Conservation (phyloP, 495 filamentous ascomycete genomes). For the Penicillium lagena region DNA sequence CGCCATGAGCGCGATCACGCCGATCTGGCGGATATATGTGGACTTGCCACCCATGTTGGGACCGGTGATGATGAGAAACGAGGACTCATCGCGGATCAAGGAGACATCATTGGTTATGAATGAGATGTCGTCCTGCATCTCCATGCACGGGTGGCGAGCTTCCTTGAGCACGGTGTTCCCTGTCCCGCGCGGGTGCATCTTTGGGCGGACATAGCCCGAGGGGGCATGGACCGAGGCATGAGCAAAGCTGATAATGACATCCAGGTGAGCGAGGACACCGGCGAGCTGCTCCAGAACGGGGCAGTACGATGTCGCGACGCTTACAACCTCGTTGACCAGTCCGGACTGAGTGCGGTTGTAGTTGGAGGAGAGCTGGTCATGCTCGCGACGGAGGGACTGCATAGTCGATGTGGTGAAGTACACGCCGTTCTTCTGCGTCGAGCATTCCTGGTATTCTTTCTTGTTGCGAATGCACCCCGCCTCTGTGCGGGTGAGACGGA, state of each 20-base stretch:
- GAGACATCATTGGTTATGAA: slow-evolving; percentile 98
- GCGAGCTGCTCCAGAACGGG: slow-evolving; percentile 89
- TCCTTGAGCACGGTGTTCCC: slow-evolving; percentile 90
- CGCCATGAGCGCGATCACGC: slow-evolving; percentile 95
- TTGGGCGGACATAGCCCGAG: slow-evolving; percentile 82
- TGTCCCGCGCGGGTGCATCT: slow-evolving; percentile 82
- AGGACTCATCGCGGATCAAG: slow-evolving; percentile 71
- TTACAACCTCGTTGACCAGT: slow-evolving; percentile 86
- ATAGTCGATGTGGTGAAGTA: slow-evolving; percentile 92
- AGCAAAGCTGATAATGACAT: slow-evolving; percentile 93
- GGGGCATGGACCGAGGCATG: slow-evolving; percentile 93
- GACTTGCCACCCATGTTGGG: slow-evolving; percentile 99
- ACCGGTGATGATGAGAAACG: slow-evolving; percentile 95
- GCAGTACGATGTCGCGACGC: slow-evolving; percentile 88
- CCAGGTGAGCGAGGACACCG: slow-evolving; percentile 83
- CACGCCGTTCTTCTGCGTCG: slow-evolving; percentile 97
- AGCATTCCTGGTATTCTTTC: slow-evolving; percentile 84
- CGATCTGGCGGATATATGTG: slow-evolving; percentile 97
- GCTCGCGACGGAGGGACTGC: slow-evolving; percentile 77
- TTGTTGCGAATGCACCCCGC: slow-evolving; percentile 91
- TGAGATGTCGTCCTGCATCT: slow-evolving; percentile 96
- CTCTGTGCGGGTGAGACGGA: slow-evolving; percentile 87
- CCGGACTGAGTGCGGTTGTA: slow-evolving; percentile 95
- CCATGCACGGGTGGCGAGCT: slow-evolving; percentile 96
- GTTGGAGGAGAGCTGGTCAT: slow-evolving; percentile 88